A percentile compares a stretch with the other conserved stretches of the same genome.
These are phyloP conservation scores for Diaporthe amygdali DNA, from an alignment of 2,329 filamentous ascomycete genomes.

Conservation along the genomic window DNA sequence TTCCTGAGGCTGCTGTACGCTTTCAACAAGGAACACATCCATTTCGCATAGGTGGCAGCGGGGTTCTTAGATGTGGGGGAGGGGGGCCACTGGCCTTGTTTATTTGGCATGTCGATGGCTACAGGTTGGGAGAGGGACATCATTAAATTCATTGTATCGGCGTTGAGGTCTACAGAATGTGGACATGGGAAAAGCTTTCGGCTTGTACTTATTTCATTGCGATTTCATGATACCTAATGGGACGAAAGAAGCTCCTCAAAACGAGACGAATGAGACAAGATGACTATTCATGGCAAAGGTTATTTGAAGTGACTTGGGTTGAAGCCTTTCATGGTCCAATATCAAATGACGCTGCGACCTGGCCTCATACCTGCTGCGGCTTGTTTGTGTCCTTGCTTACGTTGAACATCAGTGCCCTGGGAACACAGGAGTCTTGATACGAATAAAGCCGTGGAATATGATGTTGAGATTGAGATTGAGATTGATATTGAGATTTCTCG, in stretches of 20 bases:
- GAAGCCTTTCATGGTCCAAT: neutral
- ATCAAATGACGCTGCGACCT: too few relatives aligned
- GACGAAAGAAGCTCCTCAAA: neutral
- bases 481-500: neutral
- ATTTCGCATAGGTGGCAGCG: constrained; percentile 68
- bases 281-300: neutral
- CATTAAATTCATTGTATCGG: constrained; percentile 17
- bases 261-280: neutral
- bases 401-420: neutral
- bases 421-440: neutral
- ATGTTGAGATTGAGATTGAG: neutral
- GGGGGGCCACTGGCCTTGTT: neutral
- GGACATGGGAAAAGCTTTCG: neutral
- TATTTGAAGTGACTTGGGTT: too few relatives aligned
- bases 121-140: neutral
- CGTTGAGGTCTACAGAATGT: constrained; percentile 14
- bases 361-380: neutral
- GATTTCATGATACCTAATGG: constrained; percentile 21
- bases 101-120: neutral
- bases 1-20: constrained; percentile 81
- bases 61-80: neutral
- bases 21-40: constrained; percentile 92
- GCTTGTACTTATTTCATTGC: neutral
- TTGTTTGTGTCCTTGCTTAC: neutral
- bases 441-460: neutral